Evolutionary conservation across 2,329 filamentous ascomycete species (phyloP).

Genomic region (Corinectria fuckeliana): DNA sequence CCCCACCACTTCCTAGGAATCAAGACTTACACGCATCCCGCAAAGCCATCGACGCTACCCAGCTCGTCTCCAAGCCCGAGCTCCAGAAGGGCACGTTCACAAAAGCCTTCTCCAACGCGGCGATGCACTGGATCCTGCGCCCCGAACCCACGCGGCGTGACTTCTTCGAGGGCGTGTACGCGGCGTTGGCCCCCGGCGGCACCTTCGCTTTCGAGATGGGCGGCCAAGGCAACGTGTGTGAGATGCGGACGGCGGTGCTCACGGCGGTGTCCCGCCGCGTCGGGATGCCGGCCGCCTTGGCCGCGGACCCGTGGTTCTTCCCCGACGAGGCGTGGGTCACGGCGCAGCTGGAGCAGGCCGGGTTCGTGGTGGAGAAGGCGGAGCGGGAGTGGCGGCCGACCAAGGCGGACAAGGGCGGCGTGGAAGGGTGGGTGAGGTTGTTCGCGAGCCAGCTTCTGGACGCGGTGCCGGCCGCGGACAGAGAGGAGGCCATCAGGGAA

Average conservation of each 20-base stretch:
- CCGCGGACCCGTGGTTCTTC: constrained; percentile 73
- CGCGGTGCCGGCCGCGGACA: constrained; percentile 50
- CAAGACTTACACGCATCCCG: neutral
- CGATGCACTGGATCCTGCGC: constrained; percentile 71
- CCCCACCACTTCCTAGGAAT: neutral
- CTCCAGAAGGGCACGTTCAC: constrained; percentile 50
- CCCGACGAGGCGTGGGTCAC: constrained; percentile 67
- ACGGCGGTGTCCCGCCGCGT: constrained; percentile 59
- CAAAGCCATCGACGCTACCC: constrained; percentile 55
- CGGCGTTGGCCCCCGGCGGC: constrained; percentile 61
- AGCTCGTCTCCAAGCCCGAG: constrained; percentile 43
- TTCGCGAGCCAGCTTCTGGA: constrained; percentile 68
- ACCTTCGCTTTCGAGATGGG: constrained; percentile 74
- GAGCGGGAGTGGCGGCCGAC: constrained; percentile 73
- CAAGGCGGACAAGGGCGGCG: constrained; percentile 60
- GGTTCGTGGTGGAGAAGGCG: constrained; percentile 56
- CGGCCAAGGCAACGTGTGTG: constrained; percentile 70
- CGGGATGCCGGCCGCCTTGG: constrained; percentile 54
- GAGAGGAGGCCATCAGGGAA: constrained; percentile 61
- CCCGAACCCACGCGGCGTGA: constrained; percentile 47
- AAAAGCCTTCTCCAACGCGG: constrained; percentile 72
- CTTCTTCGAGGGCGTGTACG: constrained; percentile 61
- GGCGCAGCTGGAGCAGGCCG: constrained; percentile 52
- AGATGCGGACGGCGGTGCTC: constrained; percentile 65
- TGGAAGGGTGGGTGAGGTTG: constrained; percentile 70